These are phyloP conservation scores for Aureobasidium leucospermi DNA, from an alignment of 2,329 filamentous ascomycete genomes.

Conservation along the genomic window DNA sequence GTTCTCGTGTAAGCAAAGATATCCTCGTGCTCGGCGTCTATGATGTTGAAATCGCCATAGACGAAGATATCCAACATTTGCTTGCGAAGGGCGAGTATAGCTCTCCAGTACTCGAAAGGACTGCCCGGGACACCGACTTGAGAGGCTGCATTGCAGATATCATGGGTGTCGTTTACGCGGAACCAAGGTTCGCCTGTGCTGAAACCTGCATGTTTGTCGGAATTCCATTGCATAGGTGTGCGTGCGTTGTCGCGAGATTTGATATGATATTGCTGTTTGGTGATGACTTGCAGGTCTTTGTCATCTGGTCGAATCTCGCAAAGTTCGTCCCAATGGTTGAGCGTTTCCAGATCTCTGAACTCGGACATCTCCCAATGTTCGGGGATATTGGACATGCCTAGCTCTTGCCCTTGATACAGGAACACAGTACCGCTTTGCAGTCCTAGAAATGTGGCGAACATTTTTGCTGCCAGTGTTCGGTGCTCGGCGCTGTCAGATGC, in stretches of 20 bases:
- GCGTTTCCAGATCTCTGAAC: constrained; percentile 15
- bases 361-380: constrained; percentile 32
- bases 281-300: neutral
- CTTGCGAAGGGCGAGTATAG: constrained; percentile 20
- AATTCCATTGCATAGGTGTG: constrained; percentile 63
- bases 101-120: constrained; percentile 51
- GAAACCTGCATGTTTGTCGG: constrained; percentile 53
- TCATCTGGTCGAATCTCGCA: neutral
- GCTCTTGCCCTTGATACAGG: constrained; percentile 58
- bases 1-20: neutral
- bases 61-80: constrained; percentile 20
- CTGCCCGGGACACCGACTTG: constrained; percentile 51
- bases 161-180: constrained; percentile 38
- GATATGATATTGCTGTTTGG: constrained; percentile 34
- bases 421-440: constrained; percentile 42
- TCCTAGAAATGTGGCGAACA: constrained; percentile 31
- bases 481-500: constrained; percentile 41
- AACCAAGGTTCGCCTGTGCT: constrained; percentile 57
- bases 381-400: constrained; percentile 51
- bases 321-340: constrained; percentile 10
- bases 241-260: constrained; percentile 61
- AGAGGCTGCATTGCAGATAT: constrained; percentile 24
- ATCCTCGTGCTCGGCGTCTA: neutral
- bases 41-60: constrained; percentile 19
- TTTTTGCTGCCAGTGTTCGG: constrained; percentile 37